phyloP scores from a whole-genome alignment of 768 basidiomycete species.

The Trametes maxima region DNA sequence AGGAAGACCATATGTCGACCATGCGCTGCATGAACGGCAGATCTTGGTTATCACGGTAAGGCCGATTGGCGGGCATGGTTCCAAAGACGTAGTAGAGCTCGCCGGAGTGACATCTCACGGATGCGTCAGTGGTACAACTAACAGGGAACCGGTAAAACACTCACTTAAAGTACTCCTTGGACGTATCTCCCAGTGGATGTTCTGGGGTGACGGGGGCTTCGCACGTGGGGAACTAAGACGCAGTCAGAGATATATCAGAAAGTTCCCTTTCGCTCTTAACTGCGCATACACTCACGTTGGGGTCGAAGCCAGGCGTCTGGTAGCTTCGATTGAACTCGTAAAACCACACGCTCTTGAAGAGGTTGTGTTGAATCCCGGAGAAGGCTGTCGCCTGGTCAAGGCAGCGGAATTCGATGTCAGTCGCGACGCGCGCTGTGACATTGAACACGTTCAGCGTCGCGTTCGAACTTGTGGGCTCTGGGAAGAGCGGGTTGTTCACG shows the following conservation, averaged over 20 bases:
- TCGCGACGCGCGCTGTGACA: conserved; percentile 45
- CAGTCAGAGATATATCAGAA: too few species aligned
- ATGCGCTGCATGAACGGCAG: conserved; percentile 46
- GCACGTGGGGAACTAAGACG: conserved; percentile 39
- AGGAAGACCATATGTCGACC: conserved; percentile 49
- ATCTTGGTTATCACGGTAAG: conserved; percentile 51
- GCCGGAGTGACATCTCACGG: conserved; percentile 35
- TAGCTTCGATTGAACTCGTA: conserved; percentile 53
- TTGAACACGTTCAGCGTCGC: conserved; percentile 48
- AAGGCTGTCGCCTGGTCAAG: conserved; percentile 52
- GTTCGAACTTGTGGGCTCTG: conserved; percentile 39
- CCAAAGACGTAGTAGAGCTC: conserved; percentile 38
- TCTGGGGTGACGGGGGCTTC: conserved; percentile 43
- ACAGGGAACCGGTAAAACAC: neutral
- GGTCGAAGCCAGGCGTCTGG: conserved; percentile 43
- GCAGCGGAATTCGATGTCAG: conserved; percentile 50
- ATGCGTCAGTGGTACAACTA: neutral
- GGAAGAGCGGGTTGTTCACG: conserved; percentile 40
- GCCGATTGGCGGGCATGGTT: conserved; percentile 38
- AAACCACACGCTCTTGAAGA: conserved; percentile 45
- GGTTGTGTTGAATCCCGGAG: conserved; percentile 43
- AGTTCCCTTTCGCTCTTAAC: too few species aligned
- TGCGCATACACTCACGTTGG: conserved; percentile 30
- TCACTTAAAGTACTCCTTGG: conserved; percentile 49
- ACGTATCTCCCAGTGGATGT: conserved; percentile 50